These are phyloP conservation scores for Ceratocystis destructans DNA, from an alignment of 2,329 filamentous ascomycete genomes.

Conservation along the genomic window DNA sequence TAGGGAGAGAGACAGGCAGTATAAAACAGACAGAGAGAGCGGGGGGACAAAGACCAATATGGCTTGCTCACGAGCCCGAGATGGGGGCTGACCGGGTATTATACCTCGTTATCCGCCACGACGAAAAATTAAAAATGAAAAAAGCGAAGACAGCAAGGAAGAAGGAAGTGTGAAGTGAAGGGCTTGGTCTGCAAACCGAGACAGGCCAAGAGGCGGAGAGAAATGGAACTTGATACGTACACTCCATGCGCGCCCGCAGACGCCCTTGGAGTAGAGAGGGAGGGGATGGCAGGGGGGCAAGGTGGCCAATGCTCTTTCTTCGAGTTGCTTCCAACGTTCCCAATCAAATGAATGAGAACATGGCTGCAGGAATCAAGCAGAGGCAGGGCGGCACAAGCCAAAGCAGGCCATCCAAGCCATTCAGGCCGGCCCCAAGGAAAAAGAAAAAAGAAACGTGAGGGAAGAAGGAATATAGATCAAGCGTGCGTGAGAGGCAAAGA, in stretches of 20 bases:
- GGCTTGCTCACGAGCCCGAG: background rate
- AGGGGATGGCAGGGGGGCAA: background rate
- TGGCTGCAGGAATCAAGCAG: background rate
- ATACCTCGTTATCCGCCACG: slow-evolving; percentile 6
- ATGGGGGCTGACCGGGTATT: slow-evolving; percentile 6
- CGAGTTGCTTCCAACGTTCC: background rate
- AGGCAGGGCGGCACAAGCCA: slow-evolving; percentile 1
- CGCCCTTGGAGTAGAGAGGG: background rate
- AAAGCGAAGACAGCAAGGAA: background rate
- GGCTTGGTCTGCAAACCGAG: background rate
- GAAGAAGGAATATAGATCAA: background rate
- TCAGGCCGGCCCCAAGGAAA: background rate
- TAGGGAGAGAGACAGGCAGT: background rate
- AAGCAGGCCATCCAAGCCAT: background rate
- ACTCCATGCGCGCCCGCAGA: too few relatives aligned
- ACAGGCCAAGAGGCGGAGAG: background rate
- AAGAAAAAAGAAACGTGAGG: background rate
- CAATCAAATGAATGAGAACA: background rate
- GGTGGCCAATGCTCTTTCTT: slow-evolving; percentile 5
- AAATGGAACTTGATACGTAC: background rate
- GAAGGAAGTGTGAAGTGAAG: background rate
- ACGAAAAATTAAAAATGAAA: background rate
- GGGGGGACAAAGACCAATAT: background rate
- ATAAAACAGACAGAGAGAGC: background rate
- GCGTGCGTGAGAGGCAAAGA: background rate